Percentiles rank a stretch among this genome's conserved stretches.
Conservation (phyloP, 371 early-diverging fungal genomes). For the Mortierella sp. region DNA sequence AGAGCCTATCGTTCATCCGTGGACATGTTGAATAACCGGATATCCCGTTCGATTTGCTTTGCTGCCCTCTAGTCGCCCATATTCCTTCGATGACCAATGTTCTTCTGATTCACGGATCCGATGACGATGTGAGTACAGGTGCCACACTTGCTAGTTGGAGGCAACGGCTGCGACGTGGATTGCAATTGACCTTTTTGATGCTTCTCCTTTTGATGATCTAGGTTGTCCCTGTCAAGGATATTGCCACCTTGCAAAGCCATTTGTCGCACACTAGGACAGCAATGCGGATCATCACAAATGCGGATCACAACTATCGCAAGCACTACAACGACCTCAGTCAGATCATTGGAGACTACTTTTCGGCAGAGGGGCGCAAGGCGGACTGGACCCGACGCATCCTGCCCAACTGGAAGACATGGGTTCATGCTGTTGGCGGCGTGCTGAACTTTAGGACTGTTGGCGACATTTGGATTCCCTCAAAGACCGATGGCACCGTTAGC, state of each 20-base stretch:
- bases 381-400: conserved; percentile 49
- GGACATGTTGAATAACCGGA: not conserved
- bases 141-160: not conserved
- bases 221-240: conserved; percentile 72
- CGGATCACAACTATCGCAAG: conserved; percentile 69
- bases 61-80: conserved; percentile 56
- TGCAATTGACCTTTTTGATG: not conserved
- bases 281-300: conserved; percentile 65
- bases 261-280: conserved; percentile 66
- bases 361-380: conserved; percentile 38
- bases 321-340: conserved; percentile 62
- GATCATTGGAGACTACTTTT: conserved; percentile 59
- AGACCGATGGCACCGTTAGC: conserved; percentile 31
- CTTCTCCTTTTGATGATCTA: conserved; percentile 21
- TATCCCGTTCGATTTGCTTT: conserved; percentile 31
- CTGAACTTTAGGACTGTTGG: conserved; percentile 73
- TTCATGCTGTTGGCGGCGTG: conserved; percentile 68
- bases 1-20: not conserved
- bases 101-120: conserved; percentile 70
- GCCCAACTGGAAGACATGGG: conserved; percentile 57
- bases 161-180: not conserved
- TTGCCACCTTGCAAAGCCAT: conserved; percentile 62
- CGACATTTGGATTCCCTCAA: conserved; percentile 57
- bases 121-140: conserved; percentile 60
- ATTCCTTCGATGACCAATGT: conserved; percentile 71